Base-by-base conservation (phyloP, 331 rosid species). In the Dryas integrifolia region DNA sequence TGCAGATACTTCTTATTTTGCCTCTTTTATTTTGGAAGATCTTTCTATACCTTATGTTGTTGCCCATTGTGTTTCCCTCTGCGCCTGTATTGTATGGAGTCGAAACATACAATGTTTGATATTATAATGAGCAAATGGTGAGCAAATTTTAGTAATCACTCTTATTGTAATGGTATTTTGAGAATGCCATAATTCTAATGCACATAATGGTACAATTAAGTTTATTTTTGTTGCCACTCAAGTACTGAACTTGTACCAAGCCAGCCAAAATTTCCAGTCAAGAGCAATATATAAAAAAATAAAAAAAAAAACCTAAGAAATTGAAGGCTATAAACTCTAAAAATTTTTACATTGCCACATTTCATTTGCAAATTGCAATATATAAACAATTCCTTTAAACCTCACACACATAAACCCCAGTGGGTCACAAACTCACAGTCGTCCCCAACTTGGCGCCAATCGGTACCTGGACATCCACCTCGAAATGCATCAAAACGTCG, bases 401-500 rank as follows among this genome's bases (percentile, higher is more conserved):
- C 53, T 6, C 53, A 13, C 12, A 4, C 35, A 5, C 65, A 12
- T 59, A 35, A 59, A 35, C 44, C 65, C 44, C 5, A 6, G 46
- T 5, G 47, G n/a, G 26, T 7, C 13, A 6, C 44, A 38, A 1
- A 2, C 35, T 30, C 46, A 13, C 21, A 3, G 2, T 10, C 3
- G 2, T 18, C 65, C 51, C 21, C 24, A 16, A 12, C 3, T 50
- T 52, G 50, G 49, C 64, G 74, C 63, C 74, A 67, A 35, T 11
- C 47, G 4, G 12, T 30, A 0, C 6, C 65, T 6, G 26, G 35
- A 30, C 35, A 1, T 5, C 21, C 47, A 55, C 38, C 30, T 10
- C 4, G 43, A 57, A 26, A 78, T 80, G 83, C 79, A 69, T 13
- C 76, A 77, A 9, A 84, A 76, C 69, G 89, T 88, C 43, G 89